Base-by-base conservation (phyloP, 495 filamentous ascomycete genomes). In the Penicillium lividum region DNA sequence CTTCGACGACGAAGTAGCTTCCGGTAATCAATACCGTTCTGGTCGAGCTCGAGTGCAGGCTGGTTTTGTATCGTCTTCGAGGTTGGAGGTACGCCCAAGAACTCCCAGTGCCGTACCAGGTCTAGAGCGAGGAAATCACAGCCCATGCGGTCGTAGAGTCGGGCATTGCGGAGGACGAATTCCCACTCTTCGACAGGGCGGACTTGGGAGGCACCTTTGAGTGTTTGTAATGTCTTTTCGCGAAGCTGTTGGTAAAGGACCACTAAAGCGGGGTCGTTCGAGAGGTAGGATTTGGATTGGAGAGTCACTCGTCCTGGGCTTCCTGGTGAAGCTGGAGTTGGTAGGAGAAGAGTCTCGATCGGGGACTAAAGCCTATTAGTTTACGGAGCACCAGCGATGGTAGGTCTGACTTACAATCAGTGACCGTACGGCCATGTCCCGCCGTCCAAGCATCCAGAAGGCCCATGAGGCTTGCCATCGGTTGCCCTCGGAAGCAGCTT, bases 381-480 rank as follows among this genome's bases (percentile, higher is more conserved):
- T 48, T 16, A 10, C 30, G 10, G 25, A 7, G 25, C 10, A 1
- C 4, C 2, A 9, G 15, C n/a, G n/a, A 28, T 16, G 29, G 29
- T 0, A 8, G 10, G 22, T 3, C 51, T 45, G 6, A 61, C 75
- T 68, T 52, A 79, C 76, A 40, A 97, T 86, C 3, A 98, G 72
- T n/a, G 89, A 86, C 16, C 90, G 82, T 5, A 98, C 91, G 13
- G 93, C 91, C 81, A 91, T 89, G 65, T 95, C 92, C 42, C 85
- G 82, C 53, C 87, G 78, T 40, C 86, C 85, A 16, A 99, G 80
- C 86, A 96, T 92, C 90, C 92, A 96, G 71, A 93, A 96, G 4
- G 91, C 90, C 95, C 95, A 99, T 1, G 89, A 91, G 3, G 92
- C 91, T 48, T 95, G 84, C 95, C 95, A 99, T 53, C 93, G 82